Percentiles rank a stretch among this genome's conserved stretches.
Evolutionary conservation across 1,139 yeast species (phyloP).

Genomic region (Pichia sp.): DNA sequence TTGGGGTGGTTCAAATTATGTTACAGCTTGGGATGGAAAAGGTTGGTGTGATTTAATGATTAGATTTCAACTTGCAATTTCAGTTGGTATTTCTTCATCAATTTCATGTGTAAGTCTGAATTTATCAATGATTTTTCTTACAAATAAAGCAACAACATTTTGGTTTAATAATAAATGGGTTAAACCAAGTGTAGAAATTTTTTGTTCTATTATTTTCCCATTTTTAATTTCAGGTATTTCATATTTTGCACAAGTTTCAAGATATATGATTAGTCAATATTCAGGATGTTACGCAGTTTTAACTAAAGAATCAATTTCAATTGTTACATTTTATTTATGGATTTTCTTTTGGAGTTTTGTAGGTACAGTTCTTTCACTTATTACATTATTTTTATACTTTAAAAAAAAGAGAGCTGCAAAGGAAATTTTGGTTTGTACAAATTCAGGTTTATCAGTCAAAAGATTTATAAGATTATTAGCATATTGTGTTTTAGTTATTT

Average conservation of each 20-base stretch:
- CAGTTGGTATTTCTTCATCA: constrained; percentile 65
- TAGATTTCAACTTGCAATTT: constrained; percentile 56
- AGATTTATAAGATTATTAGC: constrained; percentile 62
- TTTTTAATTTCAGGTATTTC: constrained; percentile 53
- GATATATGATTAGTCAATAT: constrained; percentile 55
- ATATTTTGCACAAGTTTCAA: constrained; percentile 49
- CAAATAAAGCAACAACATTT: constrained; percentile 37
- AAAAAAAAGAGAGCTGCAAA: constrained; percentile 59
- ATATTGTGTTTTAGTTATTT: constrained; percentile 59
- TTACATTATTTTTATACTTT: constrained; percentile 51
- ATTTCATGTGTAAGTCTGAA: constrained; percentile 67
- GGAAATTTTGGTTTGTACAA: constrained; percentile 70
- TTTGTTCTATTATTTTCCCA: constrained; percentile 60
- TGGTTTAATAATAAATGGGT: constrained; percentile 32
- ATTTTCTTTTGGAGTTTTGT: constrained; percentile 57
- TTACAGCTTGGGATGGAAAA: constrained; percentile 54
- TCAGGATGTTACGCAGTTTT: constrained; percentile 58
- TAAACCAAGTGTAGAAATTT: constrained; percentile 47
- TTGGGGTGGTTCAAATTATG: constrained; percentile 59
- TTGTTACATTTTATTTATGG: constrained; percentile 57
- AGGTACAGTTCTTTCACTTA: constrained; percentile 48
- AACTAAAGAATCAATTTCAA: constrained; percentile 41
- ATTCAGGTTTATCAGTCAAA: constrained; percentile 62
- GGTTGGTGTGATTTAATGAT: constrained; percentile 75
- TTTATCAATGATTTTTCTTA: constrained; percentile 58